Percentiles rank a stretch among this genome's conserved stretches.
Conservation (phyloP, 768 basidiomycete genomes). For the Amanita fuliginea region DNA sequence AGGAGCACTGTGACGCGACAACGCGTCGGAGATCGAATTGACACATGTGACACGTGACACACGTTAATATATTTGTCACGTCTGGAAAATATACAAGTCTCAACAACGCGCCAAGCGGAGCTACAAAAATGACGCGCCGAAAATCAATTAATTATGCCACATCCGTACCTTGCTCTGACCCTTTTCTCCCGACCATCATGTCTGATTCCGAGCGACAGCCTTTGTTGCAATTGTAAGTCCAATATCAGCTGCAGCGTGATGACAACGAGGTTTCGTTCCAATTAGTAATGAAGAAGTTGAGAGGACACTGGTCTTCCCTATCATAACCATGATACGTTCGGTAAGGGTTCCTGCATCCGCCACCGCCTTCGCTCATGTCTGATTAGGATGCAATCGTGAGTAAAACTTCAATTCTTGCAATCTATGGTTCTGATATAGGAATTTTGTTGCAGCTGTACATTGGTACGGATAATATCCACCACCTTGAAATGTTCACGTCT, state of each 20-base stretch:
- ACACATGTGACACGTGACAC: neutral
- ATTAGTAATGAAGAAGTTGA: conserved; percentile 38
- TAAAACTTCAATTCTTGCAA: neutral
- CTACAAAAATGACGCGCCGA: neutral
- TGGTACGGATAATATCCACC: conserved; percentile 28
- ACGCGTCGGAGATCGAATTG: conserved; percentile 24
- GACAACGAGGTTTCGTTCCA: neutral
- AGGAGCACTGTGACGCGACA: conserved; percentile 28
- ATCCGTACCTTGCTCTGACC: neutral
- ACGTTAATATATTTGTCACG: neutral
- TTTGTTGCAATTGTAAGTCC: conserved; percentile 28
- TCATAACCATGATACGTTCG: conserved; percentile 67
- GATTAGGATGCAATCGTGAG: conserved; percentile 53
- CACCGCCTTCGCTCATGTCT: conserved; percentile 8
- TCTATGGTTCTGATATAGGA: neutral
- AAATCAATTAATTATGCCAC: neutral
- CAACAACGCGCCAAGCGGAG: conserved; percentile 1
- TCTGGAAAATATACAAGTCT: neutral
- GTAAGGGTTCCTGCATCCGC: conserved; percentile 19
- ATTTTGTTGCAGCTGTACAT: conserved; percentile 47
- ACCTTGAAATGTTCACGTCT: neutral
- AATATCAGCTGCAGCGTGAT: conserved; percentile 4
- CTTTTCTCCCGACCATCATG: conserved; percentile 20
- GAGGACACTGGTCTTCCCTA: conserved; percentile 59
- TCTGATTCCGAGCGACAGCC: conserved; percentile 32